Evolutionary conservation across 345 rosid species (phyloP).

Genomic region (Melaleuca alternifolia): DNA sequence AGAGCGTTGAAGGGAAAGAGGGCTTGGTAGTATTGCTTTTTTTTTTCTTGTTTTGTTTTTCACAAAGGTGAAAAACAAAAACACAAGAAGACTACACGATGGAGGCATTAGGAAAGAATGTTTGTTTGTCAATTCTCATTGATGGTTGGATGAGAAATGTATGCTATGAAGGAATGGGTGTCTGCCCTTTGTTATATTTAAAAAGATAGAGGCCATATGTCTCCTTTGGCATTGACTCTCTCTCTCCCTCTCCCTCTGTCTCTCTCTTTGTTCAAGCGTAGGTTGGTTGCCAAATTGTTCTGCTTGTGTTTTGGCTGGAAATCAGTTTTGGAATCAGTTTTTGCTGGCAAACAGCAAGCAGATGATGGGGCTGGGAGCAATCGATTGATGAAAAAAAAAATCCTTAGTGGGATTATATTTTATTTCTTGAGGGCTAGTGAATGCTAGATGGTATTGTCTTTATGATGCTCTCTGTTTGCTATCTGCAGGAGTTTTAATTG

Average conservation of each 20-base stretch:
- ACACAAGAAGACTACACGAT: not conserved
- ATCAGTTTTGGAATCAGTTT: not conserved
- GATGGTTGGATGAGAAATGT: not conserved
- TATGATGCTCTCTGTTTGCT: not conserved
- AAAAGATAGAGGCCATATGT: not conserved
- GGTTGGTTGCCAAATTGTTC: not conserved
- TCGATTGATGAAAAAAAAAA: too few species aligned
- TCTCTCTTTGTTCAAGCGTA: not conserved
- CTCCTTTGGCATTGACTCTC: not conserved
- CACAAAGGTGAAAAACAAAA: not conserved
- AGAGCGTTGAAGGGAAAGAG: not conserved
- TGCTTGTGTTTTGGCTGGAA: not conserved
- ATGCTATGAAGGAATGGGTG: constrained; percentile 1
- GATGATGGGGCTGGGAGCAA: too few species aligned
- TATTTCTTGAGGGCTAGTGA: not conserved
- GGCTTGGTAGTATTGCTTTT: not conserved
- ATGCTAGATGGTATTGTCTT: not conserved
- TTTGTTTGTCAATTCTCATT: not conserved
- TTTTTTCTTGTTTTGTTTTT: not conserved
- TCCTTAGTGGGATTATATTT: not conserved
- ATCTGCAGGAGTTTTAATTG: not conserved
- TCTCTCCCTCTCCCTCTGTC: too few species aligned
- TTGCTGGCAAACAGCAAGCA: too few species aligned
- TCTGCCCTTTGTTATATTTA: not conserved
- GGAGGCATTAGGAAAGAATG: constrained; percentile 2